phyloP scores from a whole-genome alignment of 305 asterid genomes.

The Galium porrigens region DNA sequence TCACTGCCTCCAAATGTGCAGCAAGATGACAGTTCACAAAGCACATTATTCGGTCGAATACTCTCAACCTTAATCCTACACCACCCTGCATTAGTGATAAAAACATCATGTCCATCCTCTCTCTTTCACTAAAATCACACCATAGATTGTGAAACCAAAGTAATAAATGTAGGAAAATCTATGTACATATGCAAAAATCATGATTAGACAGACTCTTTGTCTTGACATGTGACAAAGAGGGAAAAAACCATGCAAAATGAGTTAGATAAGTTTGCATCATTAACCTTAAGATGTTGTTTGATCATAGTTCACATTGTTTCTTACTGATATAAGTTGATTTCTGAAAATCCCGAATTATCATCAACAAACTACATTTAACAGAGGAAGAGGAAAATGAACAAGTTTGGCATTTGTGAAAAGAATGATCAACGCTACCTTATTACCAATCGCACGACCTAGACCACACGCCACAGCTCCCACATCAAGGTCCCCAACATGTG shows the following conservation, averaged over 20 bases:
- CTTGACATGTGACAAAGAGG: background rate
- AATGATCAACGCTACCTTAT: slow-evolving; percentile 43
- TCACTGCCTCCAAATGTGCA: slow-evolving; percentile 91
- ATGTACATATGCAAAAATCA: too few species aligned
- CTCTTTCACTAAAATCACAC: background rate
- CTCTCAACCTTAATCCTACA: slow-evolving; percentile 82
- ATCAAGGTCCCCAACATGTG: slow-evolving; percentile 79
- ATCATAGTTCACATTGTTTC: background rate
- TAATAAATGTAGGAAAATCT: background rate
- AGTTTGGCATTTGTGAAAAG: background rate
- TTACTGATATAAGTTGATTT: background rate
- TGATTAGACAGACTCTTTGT: too few species aligned
- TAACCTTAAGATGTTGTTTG: background rate
- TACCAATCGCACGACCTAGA: slow-evolving; percentile 89
- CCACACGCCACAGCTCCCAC: slow-evolving; percentile 96
- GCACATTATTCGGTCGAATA: slow-evolving; percentile 68
- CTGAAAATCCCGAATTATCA: background rate
- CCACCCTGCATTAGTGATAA: slow-evolving; percentile 52
- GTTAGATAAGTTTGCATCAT: background rate
- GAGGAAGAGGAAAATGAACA: background rate
- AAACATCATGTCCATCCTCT: background rate
- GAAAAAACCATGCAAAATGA: background rate
- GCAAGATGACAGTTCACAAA: slow-evolving; percentile 80
- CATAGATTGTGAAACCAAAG: background rate
- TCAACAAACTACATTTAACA: background rate